Conservation (phyloP, 1,284 basidiomycete species). For the Athelia sp. region DNA sequence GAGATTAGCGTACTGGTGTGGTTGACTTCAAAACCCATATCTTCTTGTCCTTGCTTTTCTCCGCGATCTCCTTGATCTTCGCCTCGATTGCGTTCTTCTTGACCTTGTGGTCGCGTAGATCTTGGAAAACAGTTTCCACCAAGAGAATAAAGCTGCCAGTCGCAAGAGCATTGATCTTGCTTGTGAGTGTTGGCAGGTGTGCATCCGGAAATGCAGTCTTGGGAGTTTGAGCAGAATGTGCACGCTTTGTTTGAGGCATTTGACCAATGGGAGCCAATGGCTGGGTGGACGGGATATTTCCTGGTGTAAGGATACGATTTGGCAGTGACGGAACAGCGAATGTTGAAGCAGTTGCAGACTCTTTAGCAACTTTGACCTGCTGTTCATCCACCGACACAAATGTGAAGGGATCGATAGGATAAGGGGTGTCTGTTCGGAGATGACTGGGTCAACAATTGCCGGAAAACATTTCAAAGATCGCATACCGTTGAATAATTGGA, state of each 20-base stretch:
- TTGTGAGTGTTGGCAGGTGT: conserved; percentile 52
- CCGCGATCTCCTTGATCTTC: conserved; percentile 69
- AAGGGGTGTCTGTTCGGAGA: conserved; percentile 55
- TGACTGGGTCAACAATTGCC: too few relatives aligned
- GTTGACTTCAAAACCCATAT: conserved; percentile 61
- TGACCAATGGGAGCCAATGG: conserved; percentile 7
- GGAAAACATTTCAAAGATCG: background rate
- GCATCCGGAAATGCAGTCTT: conserved; percentile 66
- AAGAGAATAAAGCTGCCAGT: conserved; percentile 60
- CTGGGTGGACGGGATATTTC: conserved; percentile 7
- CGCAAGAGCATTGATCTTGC: conserved; percentile 50
- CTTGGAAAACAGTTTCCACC: conserved; percentile 67
- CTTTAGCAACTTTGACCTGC: conserved; percentile 20
- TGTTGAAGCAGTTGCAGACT: conserved; percentile 3
- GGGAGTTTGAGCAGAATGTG: conserved; percentile 29
- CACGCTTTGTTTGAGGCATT: conserved; percentile 25
- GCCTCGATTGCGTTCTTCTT: conserved; percentile 80
- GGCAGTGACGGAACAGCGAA: conserved; percentile 37
- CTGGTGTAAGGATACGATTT: conserved; percentile 14
- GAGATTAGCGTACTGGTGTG: background rate
- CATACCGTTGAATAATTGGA: conserved; percentile 77
- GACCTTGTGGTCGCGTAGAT: conserved; percentile 58
- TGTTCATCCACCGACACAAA: conserved; percentile 52
- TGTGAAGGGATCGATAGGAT: conserved; percentile 74
- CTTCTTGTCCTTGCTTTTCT: conserved; percentile 65